phyloP scores from a whole-genome alignment of 2,329 filamentous ascomycete genomes.

The Dactylellina sp. region DNA sequence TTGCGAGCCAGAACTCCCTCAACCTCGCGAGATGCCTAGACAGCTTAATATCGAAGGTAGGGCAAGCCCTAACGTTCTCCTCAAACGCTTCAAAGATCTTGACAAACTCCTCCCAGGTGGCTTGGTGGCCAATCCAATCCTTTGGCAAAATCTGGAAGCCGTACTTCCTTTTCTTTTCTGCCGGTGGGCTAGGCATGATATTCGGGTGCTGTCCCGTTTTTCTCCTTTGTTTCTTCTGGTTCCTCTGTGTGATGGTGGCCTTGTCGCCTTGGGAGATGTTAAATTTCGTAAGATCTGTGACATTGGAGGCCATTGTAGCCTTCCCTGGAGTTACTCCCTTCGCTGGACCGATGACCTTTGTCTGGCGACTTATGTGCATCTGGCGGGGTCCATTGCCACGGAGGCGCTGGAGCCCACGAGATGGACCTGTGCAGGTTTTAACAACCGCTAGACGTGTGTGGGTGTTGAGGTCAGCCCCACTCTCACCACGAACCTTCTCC shows the following conservation, averaged over 20 bases:
- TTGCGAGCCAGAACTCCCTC: background rate
- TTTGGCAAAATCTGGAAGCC: background rate
- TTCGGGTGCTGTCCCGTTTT: background rate
- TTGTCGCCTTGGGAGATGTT: background rate
- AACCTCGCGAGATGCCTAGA: background rate
- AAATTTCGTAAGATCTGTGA: background rate
- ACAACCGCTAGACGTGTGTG: too few species aligned
- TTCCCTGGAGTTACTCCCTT: background rate
- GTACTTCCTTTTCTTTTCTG: background rate
- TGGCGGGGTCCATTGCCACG: background rate
- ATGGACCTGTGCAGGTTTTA: background rate
- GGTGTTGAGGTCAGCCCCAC: background rate
- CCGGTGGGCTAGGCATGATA: background rate
- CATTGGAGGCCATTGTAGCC: background rate
- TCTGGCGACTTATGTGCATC: background rate
- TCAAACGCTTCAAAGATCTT: constrained; percentile 2
- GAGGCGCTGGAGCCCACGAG: constrained; percentile 6
- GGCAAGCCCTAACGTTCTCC: background rate
- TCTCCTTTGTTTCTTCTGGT: background rate
- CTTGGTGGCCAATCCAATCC: background rate
- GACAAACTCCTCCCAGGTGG: constrained; percentile 3
- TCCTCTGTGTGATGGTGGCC: background rate
- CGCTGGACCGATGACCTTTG: constrained; percentile 1
- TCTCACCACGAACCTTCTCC: background rate
- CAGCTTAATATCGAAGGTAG: background rate